Conservation (phyloP, 2,329 filamentous ascomycete species). For the Beauveria varroae region DNA sequence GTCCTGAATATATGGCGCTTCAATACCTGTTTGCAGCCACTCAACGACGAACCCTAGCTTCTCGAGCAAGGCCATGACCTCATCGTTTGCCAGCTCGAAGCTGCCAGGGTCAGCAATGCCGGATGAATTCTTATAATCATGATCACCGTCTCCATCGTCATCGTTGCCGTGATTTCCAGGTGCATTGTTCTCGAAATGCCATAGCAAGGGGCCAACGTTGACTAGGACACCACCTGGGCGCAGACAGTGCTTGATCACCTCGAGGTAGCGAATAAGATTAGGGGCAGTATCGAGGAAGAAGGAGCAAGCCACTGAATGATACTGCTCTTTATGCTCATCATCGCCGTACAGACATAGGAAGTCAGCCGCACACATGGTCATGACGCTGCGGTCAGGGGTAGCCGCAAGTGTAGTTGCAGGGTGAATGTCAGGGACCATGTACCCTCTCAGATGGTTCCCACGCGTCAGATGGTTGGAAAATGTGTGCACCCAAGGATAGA, state of each 20-base stretch:
- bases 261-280: constrained; percentile 83
- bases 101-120: constrained; percentile 85
- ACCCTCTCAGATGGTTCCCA: constrained; percentile 64
- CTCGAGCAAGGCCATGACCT: constrained; percentile 70
- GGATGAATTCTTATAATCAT: constrained; percentile 40
- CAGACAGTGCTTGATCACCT: constrained; percentile 73
- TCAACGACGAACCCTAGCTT: constrained; percentile 71
- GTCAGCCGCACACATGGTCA: constrained; percentile 91
- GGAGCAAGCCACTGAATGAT: constrained; percentile 79
- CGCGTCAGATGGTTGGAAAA: constrained; percentile 81
- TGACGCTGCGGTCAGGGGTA: constrained; percentile 45
- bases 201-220: constrained; percentile 84
- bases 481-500: constrained; percentile 79
- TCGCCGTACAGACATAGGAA: constrained; percentile 80
- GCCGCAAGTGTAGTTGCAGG: constrained; percentile 48
- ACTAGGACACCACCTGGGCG: constrained; percentile 72
- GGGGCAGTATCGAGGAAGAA: constrained; percentile 98
- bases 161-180: constrained; percentile 49
- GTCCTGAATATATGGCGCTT: constrained; percentile 84
- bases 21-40: constrained; percentile 48
- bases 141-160: constrained; percentile 42
- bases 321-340: constrained; percentile 51
- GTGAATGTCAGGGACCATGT: constrained; percentile 74
- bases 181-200: constrained; percentile 83
- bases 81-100: constrained; percentile 84